Evolutionary conservation across 2,329 filamentous ascomycete species (phyloP), one percentile per base, ranked within the genome.

Genomic region (Colletotrichum echinochloae): DNA sequence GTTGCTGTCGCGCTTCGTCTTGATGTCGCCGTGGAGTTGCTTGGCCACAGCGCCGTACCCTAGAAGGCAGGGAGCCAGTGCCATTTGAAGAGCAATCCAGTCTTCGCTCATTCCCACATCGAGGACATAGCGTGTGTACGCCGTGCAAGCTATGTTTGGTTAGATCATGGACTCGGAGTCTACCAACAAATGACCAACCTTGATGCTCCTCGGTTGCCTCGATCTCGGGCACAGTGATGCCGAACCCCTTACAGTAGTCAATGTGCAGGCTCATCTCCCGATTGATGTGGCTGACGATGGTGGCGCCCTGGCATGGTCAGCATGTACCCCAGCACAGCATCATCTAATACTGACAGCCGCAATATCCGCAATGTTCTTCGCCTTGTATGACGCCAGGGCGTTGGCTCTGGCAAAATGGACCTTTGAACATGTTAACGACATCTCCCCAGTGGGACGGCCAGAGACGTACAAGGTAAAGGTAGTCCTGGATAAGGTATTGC

Each of bases 401-500:
- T 94, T 95, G 55, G 94, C 94, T 74, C 95, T 87, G 2, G 94
- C 91, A 80, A 97, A 98, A 77, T 98, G 95, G 56, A 92, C 87
- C 91, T 94, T 35, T 0, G 7, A 14, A 6, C 9, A 46, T 1
- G 37, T 72, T 12, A 72, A 60, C 23, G 37, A 49, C 16, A n/a
- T 1, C 16, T 30, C 2, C n/a, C 11, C 41, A 14, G 33, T 6
- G 3, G 26, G 18, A 11, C 2, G 0, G 11, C 23, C 16, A 0
- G 14, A 23, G 20, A 77, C 85, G 51, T 76, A 96, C 92, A 52
- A 98, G 83, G 77, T 96, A 98, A 5, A 97, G 85, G 76, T 98
- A 98, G 77, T 98, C 95, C 76, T 98, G 95, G 12, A 96, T 87
- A 66, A 98, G 89, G 78, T 98, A 98, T 48, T 92, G 88, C 79